phyloP scores from a whole-genome alignment of 176 grass and related monocot species.

The Triticum dicoccoides region DNA sequence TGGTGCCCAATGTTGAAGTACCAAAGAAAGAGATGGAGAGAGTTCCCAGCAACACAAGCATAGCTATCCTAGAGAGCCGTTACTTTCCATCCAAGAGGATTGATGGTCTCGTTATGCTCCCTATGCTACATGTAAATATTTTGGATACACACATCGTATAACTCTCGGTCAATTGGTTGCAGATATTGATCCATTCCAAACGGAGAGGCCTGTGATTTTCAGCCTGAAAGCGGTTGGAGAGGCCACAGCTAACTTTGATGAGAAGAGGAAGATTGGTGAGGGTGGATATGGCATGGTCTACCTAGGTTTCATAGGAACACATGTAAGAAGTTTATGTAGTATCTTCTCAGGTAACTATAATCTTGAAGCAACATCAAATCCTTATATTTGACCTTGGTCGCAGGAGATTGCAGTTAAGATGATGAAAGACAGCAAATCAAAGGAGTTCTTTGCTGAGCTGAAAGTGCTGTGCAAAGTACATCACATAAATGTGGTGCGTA shows the following conservation, averaged over 20 bases:
- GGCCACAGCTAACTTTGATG: conserved; percentile 50
- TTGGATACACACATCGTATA: conserved; percentile 17
- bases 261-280: conserved; percentile 70
- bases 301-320: conserved; percentile 48
- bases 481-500: conserved; percentile 69
- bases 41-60: conserved; percentile 41
- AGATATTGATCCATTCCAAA: conserved; percentile 51
- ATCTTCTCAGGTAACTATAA: neutral
- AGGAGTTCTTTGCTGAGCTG: conserved; percentile 74
- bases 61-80: conserved; percentile 56
- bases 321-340: conserved; percentile 34
- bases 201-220: conserved; percentile 63
- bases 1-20: conserved; percentile 24
- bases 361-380: neutral
- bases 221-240: conserved; percentile 44
- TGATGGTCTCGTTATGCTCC: conserved; percentile 35
- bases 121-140: conserved; percentile 15
- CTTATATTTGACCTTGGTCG: neutral
- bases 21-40: conserved; percentile 34
- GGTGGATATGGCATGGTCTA: conserved; percentile 74
- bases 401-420: conserved; percentile 75
- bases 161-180: conserved; percentile 16
- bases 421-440: conserved; percentile 74
- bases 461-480: conserved; percentile 79
- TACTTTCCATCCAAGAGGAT: conserved; percentile 49